Conservation (phyloP, 176 grass and related monocot species). For the Juncus effusus region DNA sequence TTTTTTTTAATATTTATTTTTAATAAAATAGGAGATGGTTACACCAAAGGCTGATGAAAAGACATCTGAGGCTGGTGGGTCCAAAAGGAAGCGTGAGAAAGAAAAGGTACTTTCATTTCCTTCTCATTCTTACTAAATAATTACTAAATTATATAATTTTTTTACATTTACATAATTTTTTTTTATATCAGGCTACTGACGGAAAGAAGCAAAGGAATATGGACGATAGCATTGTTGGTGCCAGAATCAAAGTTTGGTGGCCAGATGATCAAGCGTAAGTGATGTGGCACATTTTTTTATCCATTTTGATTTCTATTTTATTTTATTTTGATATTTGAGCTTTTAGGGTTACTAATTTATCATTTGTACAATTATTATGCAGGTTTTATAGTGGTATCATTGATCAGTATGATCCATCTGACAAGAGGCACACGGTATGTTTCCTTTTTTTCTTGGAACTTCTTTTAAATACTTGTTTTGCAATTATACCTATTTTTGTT, state of each 20-base stretch:
- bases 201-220: conserved; percentile 41
- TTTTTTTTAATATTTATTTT: conserved; percentile 17
- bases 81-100: conserved; percentile 53
- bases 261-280: conserved; percentile 72
- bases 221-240: conserved; percentile 51
- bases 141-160: background rate
- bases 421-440: conserved; percentile 63
- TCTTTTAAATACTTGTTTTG: background rate
- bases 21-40: conserved; percentile 46
- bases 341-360: background rate
- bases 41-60: conserved; percentile 37
- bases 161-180: conserved; percentile 25
- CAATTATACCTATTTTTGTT: conserved; percentile 13
- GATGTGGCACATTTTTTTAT: too few relatives aligned
- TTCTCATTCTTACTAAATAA: background rate
- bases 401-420: conserved; percentile 30
- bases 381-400: conserved; percentile 74
- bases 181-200: conserved; percentile 36
- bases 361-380: conserved; percentile 30
- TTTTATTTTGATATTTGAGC: conserved; percentile 9
- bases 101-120: background rate
- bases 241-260: conserved; percentile 93
- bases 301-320: background rate
- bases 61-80: conserved; percentile 30
- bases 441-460: background rate